Evolutionary conservation across 306 rosid species (phyloP), one percentile per base, ranked within the genome.

Genomic region (Crotalaria pallida): DNA sequence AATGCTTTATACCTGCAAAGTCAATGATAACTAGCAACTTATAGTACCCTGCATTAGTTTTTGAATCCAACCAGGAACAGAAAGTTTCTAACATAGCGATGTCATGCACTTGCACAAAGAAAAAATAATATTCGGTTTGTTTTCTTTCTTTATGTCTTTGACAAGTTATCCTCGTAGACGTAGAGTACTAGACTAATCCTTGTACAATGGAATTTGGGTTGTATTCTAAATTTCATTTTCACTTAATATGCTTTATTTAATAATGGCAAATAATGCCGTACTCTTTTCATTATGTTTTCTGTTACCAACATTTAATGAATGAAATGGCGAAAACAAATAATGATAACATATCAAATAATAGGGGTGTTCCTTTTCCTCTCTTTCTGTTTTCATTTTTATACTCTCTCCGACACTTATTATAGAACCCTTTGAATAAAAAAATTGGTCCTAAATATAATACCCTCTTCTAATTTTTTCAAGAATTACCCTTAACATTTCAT

Each of bases 1-100:
- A 81, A 47, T 0, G 90, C 69, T 81, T 94, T 94, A 73, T 94
- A 73, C 77, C 98, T 94, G 83, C 72, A 75, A 67, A 63, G 58
- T 21, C 38, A 58, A 60, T 22, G 2, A 67, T 11, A 74, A 38
- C 24, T 1, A 55, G n/a, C 43, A 53, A 47, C 24, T 63, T 52
- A 44, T 10, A 19, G 48, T 43, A 24, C 76, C 38, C 12, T 27
- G 26, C 29, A 58, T 23, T 33, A 43, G 21, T 19, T 74, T 16
- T 65, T 16, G 61, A 71, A 22, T 15, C 10, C 67, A 29, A 12
- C 45, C 45, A 24, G 59, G 23, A 73, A 33, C 16, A 58, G 60
- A 62, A 41, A 49, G 29, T 26, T 48, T 44, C 24, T 17, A 33
- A 40, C 34, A 23, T 10, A 27, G 19, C 48, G 53, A 67, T 66